phyloP scores from a whole-genome alignment of 2,329 filamentous ascomycete genomes.

The Pleurostoma richardsiae region DNA sequence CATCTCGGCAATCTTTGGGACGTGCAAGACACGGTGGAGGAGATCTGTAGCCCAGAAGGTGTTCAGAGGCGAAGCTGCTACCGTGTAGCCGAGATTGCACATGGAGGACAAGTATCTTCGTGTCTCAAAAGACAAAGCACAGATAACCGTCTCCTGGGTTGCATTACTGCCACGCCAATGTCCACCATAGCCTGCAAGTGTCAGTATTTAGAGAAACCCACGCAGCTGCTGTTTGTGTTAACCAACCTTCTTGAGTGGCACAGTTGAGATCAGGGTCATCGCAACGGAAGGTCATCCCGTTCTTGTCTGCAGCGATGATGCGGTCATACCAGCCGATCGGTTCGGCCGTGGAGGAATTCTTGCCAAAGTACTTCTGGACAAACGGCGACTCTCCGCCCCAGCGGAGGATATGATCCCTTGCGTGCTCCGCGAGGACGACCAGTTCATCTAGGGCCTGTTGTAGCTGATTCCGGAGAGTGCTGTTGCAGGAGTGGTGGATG shows the following conservation, averaged over 20 bases:
- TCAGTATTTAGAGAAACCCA: not conserved
- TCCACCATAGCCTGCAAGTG: constrained; percentile 52
- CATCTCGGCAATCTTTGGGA: constrained; percentile 54
- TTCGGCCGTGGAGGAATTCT: constrained; percentile 46
- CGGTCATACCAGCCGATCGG: constrained; percentile 59
- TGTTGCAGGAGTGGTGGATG: constrained; percentile 64
- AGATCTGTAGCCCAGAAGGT: constrained; percentile 63
- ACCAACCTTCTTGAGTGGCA: constrained; percentile 35
- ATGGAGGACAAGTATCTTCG: constrained; percentile 53
- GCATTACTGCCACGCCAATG: constrained; percentile 64
- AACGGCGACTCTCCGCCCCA: constrained; percentile 53
- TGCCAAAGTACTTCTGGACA: constrained; percentile 62
- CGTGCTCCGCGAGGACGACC: constrained; percentile 52
- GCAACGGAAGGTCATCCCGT: constrained; percentile 57
- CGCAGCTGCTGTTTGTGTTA: not conserved
- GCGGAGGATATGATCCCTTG: constrained; percentile 55
- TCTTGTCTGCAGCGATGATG: constrained; percentile 52
- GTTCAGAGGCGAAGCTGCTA: constrained; percentile 50
- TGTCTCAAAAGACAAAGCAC: constrained; percentile 53
- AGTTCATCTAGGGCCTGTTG: constrained; percentile 53
- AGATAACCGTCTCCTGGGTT: constrained; percentile 65
- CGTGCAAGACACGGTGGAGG: constrained; percentile 61
- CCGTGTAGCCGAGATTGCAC: constrained; percentile 59
- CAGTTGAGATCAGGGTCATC: constrained; percentile 66
- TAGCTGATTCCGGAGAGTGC: constrained; percentile 53